Conservation (phyloP, 352 stramenopile species). For the Globisporangium orthogonon region DNA sequence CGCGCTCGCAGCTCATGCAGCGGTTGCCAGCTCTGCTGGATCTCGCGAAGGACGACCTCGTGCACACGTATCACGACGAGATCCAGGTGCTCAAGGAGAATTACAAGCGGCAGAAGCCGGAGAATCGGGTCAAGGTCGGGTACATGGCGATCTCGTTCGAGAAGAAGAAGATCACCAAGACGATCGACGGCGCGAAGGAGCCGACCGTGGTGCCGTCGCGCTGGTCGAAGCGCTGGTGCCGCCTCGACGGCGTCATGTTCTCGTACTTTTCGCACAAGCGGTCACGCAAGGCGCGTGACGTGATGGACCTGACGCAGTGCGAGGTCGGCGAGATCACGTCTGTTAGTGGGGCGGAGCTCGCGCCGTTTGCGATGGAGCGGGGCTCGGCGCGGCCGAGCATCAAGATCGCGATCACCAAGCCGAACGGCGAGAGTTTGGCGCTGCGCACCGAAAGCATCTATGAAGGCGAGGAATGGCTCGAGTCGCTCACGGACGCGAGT, state of each 20-base stretch:
- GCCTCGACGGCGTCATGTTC: slow-evolving; percentile 67
- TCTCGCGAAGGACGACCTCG: slow-evolving; percentile 67
- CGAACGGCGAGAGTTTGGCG: slow-evolving; percentile 59
- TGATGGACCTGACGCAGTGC: slow-evolving; percentile 70
- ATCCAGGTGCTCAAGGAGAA: slow-evolving; percentile 79
- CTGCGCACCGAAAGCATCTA: slow-evolving; percentile 75
- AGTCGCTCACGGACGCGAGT: slow-evolving; percentile 67
- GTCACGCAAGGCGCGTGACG: slow-evolving; percentile 59
- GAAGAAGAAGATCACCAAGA: slow-evolving; percentile 49
- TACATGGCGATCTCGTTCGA: slow-evolving; percentile 75
- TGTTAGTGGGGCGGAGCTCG: slow-evolving; percentile 32
- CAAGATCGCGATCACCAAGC: slow-evolving; percentile 65
- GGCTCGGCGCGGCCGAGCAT: slow-evolving; percentile 40
- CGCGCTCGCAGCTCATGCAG: slow-evolving; percentile 60
- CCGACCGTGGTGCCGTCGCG: slow-evolving; percentile 48
- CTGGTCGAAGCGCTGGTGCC: slow-evolving; percentile 84
- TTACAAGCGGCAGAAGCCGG: slow-evolving; percentile 73
- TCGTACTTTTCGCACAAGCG: slow-evolving; percentile 82
- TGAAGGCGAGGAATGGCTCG: slow-evolving; percentile 77
- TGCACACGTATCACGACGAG: slow-evolving; percentile 82
- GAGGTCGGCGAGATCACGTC: slow-evolving; percentile 63
- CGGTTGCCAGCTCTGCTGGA: slow-evolving; percentile 62
- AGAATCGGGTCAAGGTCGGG: slow-evolving; percentile 75
- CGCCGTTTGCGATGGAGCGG: slow-evolving; percentile 51
- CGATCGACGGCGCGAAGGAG: slow-evolving; percentile 51